Percentiles rank a stretch among this genome's conserved stretches.
These are phyloP conservation scores for Myxozyma sirexii DNA, from an alignment of 805 yeast genomes.

Conservation along the genomic window DNA sequence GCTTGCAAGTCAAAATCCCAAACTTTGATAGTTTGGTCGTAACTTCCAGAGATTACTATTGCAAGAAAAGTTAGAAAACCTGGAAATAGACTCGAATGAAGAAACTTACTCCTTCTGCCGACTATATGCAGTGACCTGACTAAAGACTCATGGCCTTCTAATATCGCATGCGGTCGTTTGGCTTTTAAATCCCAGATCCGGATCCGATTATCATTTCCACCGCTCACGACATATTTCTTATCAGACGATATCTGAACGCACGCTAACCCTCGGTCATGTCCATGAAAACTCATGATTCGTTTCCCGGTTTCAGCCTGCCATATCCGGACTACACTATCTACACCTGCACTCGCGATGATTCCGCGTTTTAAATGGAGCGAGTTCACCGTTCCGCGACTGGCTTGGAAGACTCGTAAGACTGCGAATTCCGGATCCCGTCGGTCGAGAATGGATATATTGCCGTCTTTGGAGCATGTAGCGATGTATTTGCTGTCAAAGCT, in stretches of 20 bases:
- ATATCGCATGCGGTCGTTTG: not conserved
- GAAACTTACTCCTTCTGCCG: conserved; percentile 29
- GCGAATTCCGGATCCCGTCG: conserved; percentile 29
- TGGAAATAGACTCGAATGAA: not conserved
- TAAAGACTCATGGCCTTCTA: conserved; percentile 66
- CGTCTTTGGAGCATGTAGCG: conserved; percentile 44
- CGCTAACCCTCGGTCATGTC: conserved; percentile 83
- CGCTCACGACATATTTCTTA: conserved; percentile 71
- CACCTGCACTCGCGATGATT: conserved; percentile 46
- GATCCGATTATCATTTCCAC: conserved; percentile 84
- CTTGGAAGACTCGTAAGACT: conserved; percentile 34
- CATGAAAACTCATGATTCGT: conserved; percentile 65
- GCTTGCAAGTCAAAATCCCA: conserved; percentile 42
- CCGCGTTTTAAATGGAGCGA: conserved; percentile 39
- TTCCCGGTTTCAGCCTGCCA: conserved; percentile 79
- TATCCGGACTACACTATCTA: conserved; percentile 78
- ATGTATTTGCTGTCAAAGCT: conserved; percentile 37
- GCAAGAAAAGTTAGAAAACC: not conserved
- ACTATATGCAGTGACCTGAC: conserved; percentile 56
- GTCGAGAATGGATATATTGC: conserved; percentile 40
- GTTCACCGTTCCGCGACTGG: conserved; percentile 45
- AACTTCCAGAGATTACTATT: conserved; percentile 43
- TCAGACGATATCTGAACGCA: conserved; percentile 77
- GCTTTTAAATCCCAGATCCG: conserved; percentile 63
- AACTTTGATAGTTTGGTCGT: conserved; percentile 44